Evolutionary conservation across 192 early-diverging fungal species (phyloP).

Genomic region (Podochytrium sp.): DNA sequence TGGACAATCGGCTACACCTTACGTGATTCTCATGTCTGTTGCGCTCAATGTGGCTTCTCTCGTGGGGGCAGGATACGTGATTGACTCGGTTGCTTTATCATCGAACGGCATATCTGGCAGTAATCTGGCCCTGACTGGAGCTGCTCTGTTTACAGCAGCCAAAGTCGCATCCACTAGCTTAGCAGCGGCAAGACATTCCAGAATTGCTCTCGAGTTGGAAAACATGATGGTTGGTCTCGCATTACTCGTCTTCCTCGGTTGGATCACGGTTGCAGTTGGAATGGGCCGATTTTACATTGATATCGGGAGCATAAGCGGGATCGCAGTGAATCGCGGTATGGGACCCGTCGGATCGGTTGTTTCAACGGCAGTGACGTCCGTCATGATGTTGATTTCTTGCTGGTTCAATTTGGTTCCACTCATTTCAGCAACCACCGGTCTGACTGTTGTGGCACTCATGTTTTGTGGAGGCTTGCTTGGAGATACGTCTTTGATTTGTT

Average conservation of each 20-base stretch:
- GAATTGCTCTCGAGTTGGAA: conserved; percentile 21
- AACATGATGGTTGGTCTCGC: conserved; percentile 4
- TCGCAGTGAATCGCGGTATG: not conserved
- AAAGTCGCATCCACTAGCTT: conserved; percentile 15
- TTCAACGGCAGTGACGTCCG: not conserved
- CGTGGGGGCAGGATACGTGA: conserved; percentile 7
- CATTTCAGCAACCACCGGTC: not conserved
- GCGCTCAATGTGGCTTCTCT: conserved; percentile 1
- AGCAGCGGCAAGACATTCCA: conserved; percentile 4
- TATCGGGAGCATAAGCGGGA: not conserved
- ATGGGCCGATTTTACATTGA: conserved; percentile 22
- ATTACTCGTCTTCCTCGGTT: not conserved
- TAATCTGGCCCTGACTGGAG: conserved; percentile 6
- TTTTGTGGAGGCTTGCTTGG: conserved; percentile 19
- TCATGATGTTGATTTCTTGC: not conserved
- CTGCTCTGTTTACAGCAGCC: not conserved
- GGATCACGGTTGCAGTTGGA: conserved; percentile 19
- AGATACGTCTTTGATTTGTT: not conserved
- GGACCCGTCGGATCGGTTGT: conserved; percentile 17
- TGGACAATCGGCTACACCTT: not conserved
- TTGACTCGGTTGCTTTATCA: conserved; percentile 1
- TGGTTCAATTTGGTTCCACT: conserved; percentile 7
- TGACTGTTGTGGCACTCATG: not conserved
- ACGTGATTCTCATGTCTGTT: not conserved
- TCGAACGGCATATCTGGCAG: not conserved